These are phyloP conservation scores for Corymbia maculata DNA, from an alignment of 345 rosid genomes.

Conservation along the genomic window DNA sequence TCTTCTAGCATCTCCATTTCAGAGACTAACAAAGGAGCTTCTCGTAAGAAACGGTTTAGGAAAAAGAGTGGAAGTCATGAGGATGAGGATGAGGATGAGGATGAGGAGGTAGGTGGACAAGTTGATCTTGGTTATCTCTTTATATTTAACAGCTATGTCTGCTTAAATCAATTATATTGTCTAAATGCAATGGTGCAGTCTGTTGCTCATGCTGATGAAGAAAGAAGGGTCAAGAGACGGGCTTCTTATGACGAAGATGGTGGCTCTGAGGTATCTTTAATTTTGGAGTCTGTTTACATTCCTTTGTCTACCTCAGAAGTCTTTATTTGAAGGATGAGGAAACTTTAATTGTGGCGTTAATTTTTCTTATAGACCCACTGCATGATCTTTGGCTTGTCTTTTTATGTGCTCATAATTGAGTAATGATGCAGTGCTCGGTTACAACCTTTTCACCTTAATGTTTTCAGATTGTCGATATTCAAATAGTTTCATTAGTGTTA, in stretches of 20 bases:
- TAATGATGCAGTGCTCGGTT: background rate
- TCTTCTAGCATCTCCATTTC: constrained; percentile 15
- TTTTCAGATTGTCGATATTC: background rate
- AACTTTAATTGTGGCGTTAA: background rate
- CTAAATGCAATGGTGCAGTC: constrained; percentile 31
- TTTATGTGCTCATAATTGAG: background rate
- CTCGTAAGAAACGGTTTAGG: constrained; percentile 65
- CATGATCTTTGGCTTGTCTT: background rate
- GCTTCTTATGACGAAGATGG: constrained; percentile 44
- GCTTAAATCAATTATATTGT: background rate
- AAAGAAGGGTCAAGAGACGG: constrained; percentile 47
- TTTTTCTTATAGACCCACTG: background rate
- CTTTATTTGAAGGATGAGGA: background rate
- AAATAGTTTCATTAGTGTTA: background rate
- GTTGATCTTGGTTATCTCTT: constrained; percentile 1
- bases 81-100: constrained; percentile 71
- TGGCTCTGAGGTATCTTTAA: constrained; percentile 65
- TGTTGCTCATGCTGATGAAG: constrained; percentile 25
- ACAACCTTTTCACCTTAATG: background rate
- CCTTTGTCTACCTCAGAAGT: background rate
- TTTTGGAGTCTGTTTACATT: background rate
- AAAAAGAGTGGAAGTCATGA: constrained; percentile 65
- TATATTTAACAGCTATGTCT: constrained; percentile 1
- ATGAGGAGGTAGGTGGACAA: constrained; percentile 44
- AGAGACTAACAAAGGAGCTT: constrained; percentile 32